These are phyloP conservation scores for Dacryopinax primogenitus DNA, from an alignment of 768 basidiomycete genomes.

Conservation along the genomic window DNA sequence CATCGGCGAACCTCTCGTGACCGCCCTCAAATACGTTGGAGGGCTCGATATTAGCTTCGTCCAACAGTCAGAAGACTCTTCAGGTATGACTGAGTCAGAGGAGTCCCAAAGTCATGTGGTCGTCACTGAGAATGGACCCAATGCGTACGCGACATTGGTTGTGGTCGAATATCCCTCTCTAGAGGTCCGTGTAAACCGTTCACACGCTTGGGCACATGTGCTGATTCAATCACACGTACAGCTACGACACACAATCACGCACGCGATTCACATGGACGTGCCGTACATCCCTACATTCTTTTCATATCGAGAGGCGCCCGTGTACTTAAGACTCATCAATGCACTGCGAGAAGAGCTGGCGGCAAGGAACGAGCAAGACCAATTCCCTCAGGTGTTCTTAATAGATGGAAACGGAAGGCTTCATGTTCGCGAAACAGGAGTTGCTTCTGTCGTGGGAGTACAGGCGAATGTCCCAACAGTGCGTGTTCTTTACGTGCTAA, in stretches of 20 bases:
- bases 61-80: not conserved
- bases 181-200: constrained; percentile 15
- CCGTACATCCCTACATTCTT: constrained; percentile 25
- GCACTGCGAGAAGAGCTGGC: constrained; percentile 14
- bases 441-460: constrained; percentile 21
- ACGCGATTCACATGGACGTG: constrained; percentile 14
- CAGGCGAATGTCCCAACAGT: constrained; percentile 21
- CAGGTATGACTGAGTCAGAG: not conserved
- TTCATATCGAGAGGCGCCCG: constrained; percentile 21
- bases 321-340: constrained; percentile 17
- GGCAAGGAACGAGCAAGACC: not conserved
- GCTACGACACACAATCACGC: constrained; percentile 17
- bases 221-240: constrained; percentile 1
- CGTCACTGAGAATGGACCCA: not conserved
- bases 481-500: constrained; percentile 8
- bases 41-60: constrained; percentile 23
- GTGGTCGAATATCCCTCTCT: constrained; percentile 20
- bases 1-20: not conserved
- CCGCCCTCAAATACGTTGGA: constrained; percentile 18
- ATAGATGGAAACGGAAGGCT: constrained; percentile 25
- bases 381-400: constrained; percentile 22
- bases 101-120: not conserved
- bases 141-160: constrained; percentile 20
- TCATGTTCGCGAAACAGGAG: constrained; percentile 22
- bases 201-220: not conserved